These are phyloP conservation scores for Solanum clarkiae DNA, from an alignment of 257 asterid species.

Conservation along the genomic window DNA sequence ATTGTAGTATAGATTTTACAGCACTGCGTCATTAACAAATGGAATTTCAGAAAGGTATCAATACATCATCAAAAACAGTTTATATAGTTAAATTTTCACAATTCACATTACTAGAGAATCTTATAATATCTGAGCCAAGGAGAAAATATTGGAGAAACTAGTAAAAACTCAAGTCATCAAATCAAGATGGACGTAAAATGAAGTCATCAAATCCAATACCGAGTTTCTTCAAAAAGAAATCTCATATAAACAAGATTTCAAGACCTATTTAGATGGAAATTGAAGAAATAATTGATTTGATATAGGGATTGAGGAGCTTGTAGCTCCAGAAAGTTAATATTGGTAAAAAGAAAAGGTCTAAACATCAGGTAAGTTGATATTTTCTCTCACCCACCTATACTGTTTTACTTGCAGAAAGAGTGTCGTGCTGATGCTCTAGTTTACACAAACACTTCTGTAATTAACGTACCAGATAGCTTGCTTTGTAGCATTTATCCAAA, in stretches of 20 bases:
- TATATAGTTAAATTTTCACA: not conserved
- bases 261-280: not conserved
- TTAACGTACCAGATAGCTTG: conserved; percentile 35
- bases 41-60: not conserved
- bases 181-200: not conserved
- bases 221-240: not conserved
- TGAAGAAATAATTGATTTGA: not conserved
- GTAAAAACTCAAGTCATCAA: not conserved
- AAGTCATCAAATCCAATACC: too few species aligned
- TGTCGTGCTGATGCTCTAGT: not conserved
- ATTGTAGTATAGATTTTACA: conserved; percentile 16
- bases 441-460: not conserved
- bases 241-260: not conserved
- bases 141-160: not conserved
- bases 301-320: not conserved
- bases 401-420: not conserved
- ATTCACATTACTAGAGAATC: not conserved
- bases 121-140: not conserved
- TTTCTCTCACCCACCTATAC: not conserved
- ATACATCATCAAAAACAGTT: not conserved
- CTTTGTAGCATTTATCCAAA: conserved; percentile 27
- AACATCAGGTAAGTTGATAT: not conserved
- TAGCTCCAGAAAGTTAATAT: not conserved
- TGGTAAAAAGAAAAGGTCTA: not conserved
- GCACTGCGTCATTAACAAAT: conserved; percentile 27